These are phyloP conservation scores for Phytophthora syringae DNA, from an alignment of 352 stramenopile species.

Conservation along the genomic window DNA sequence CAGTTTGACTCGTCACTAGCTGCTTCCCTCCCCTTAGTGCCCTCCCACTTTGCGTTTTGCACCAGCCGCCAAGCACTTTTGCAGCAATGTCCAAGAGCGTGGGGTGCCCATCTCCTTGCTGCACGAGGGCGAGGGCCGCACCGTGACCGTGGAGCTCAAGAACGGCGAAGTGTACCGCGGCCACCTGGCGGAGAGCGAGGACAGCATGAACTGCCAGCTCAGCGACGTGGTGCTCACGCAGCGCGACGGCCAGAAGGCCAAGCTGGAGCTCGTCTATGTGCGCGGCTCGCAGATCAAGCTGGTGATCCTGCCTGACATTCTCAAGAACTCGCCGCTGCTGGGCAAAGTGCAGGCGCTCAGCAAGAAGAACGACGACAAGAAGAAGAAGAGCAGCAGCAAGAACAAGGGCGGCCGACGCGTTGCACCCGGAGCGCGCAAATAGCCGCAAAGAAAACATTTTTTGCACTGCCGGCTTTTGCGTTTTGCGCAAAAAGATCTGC, in stretches of 20 bases:
- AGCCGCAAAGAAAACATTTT: too few relatives aligned
- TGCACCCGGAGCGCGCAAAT: slow-evolving; percentile 50
- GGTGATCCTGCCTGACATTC: slow-evolving; percentile 96
- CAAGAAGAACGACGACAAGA: slow-evolving; percentile 68
- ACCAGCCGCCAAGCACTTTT: slow-evolving; percentile 13
- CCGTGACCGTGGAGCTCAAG: slow-evolving; percentile 89
- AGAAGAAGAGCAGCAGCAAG: slow-evolving; percentile 51
- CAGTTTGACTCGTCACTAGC: too few relatives aligned
- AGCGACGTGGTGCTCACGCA: slow-evolving; percentile 91
- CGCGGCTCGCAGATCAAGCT: slow-evolving; percentile 97
- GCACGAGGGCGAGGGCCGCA: slow-evolving; percentile 87
- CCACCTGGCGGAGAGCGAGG: slow-evolving; percentile 83
- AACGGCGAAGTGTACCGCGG: slow-evolving; percentile 90
- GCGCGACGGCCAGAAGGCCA: slow-evolving; percentile 81
- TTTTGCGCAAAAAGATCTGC: too few relatives aligned
- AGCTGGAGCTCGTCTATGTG: slow-evolving; percentile 94
- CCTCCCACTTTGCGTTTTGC: too few relatives aligned
- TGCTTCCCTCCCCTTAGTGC: too few relatives aligned
- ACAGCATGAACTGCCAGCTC: slow-evolving; percentile 98
- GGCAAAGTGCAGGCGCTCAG: slow-evolving; percentile 94
- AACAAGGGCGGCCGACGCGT: slow-evolving; percentile 31
- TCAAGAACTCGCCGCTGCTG: slow-evolving; percentile 98
- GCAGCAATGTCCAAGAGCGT: slow-evolving; percentile 71
- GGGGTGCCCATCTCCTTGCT: slow-evolving; percentile 85
- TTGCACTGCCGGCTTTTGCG: too few relatives aligned